These are phyloP conservation scores for Chlorencoelia australis DNA, from an alignment of 2,329 filamentous ascomycete species.

Conservation along the genomic window DNA sequence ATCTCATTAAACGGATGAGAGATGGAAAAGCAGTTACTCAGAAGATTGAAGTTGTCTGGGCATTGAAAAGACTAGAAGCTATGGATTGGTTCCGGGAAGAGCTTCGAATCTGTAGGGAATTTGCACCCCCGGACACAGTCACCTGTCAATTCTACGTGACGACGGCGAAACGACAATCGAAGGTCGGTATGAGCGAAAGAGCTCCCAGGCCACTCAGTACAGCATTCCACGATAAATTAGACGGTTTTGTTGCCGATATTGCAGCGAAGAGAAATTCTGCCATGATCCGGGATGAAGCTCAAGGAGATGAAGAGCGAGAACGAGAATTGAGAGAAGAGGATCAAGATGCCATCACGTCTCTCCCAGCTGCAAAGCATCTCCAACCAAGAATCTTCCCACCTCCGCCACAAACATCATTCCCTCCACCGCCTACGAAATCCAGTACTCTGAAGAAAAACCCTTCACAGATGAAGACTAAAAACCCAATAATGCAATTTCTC, in stretches of 20 bases:
- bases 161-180: conserved; percentile 44
- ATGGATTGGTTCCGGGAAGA: conserved; percentile 99
- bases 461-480: conserved; percentile 35
- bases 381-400: conserved; percentile 38
- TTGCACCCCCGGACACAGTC: conserved; percentile 77
- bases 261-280: conserved; percentile 80
- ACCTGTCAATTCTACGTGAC: conserved; percentile 95
- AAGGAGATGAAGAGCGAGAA: conserved; percentile 69
- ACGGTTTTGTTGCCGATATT: conserved; percentile 78
- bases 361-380: conserved; percentile 59
- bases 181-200: conserved; percentile 29
- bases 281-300: conserved; percentile 70
- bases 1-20: conserved; percentile 93
- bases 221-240: conserved; percentile 74
- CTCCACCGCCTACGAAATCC: conserved; percentile 23
- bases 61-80: conserved; percentile 78
- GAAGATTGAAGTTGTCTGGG: conserved; percentile 88
- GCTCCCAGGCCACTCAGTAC: conserved; percentile 59
- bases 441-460: neutral
- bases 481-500: conserved; percentile 37
- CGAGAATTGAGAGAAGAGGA: conserved; percentile 71
- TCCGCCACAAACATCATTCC: conserved; percentile 20
- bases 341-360: conserved; percentile 73
- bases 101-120: conserved; percentile 80
- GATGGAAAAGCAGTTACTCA: conserved; percentile 90